Percentiles rank a stretch among this genome's conserved stretches.
phyloP scores from a whole-genome alignment of 1,284 basidiomycete genomes.

The Xerocomus nothofagi region DNA sequence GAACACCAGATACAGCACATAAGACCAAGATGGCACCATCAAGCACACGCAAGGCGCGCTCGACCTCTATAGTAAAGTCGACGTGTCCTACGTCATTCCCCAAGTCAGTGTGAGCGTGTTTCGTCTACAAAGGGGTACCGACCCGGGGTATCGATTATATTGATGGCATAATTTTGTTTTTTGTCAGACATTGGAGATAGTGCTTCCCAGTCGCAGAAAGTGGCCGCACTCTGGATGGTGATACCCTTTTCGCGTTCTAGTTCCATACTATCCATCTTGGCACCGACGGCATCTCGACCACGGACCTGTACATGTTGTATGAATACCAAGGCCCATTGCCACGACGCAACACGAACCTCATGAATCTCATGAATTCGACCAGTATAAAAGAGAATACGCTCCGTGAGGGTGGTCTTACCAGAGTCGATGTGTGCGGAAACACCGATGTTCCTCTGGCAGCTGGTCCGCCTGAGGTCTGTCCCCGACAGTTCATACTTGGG shows the following conservation, averaged over 20 bases:
- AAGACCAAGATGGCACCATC: conserved; percentile 97
- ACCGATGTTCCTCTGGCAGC: conserved; percentile 78
- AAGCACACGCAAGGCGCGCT: conserved; percentile 92
- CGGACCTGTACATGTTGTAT: conserved; percentile 56
- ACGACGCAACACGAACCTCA: conserved; percentile 62
- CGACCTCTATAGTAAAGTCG: conserved; percentile 99
- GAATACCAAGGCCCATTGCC: background rate
- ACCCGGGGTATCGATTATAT: conserved; percentile 99
- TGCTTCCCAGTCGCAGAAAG: conserved; percentile 96
- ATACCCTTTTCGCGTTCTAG: conserved; percentile 99
- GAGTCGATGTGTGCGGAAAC: conserved; percentile 95
- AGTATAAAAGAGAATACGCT: conserved; percentile 95
- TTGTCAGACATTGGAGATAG: conserved; percentile 61
- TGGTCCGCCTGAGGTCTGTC: conserved; percentile 55
- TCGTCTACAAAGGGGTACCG: conserved; percentile 8
- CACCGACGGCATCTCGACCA: conserved; percentile 93
- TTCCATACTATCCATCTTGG: conserved; percentile 99
- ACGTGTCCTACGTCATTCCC: conserved; percentile 73
- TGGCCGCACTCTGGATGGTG: conserved; percentile 98
- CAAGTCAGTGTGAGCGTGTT: background rate
- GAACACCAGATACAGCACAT: conserved; percentile 94
- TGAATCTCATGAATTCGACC: conserved; percentile 96
- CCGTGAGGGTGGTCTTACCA: conserved; percentile 98
- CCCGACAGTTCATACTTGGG: conserved; percentile 52
- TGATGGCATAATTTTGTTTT: conserved; percentile 88